Base-by-base conservation (phyloP, 805 yeast genomes). In the Candida cerambycidarum region DNA sequence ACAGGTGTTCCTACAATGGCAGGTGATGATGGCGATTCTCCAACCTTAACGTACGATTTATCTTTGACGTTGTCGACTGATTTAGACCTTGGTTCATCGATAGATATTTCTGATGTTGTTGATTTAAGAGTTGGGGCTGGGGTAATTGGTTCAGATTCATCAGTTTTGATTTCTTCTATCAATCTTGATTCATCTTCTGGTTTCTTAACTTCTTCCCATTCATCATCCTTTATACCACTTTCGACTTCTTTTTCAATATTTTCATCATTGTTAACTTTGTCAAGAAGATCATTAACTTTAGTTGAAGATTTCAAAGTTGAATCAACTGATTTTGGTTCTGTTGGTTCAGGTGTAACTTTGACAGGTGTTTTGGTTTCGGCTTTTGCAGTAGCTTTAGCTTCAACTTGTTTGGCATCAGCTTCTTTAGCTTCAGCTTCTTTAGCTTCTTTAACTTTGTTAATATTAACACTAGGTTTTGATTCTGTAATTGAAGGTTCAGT, bases 401-500 rank as follows among this genome's bases (percentile, higher is more conserved):
- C 39, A 36, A 50, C 53, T 38, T 50, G 57, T 37, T 48, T 45
- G 32, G 54, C 55, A n/a, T 47, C 51, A 28, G 46, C 48, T 9
- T 41, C 55, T 14, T 47, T 52, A 30, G 46, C 50, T 9, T 41
- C 58, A 12, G 51, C 53, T 42, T n/a, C n/a, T n/a, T n/a, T n/a
- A n/a, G n/a, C n/a, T n/a, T n/a, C n/a, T n/a, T 60, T 62, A 11
- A 46, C 55, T 11, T 48, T 60, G 17, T 65, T 55, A 9, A 66
- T 56, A 25, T 52, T 44, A 25, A 59, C 56, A 6, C 63, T 65
- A 14, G 73, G 69, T 10, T 56, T 61, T 2, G 78, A 62, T 38
- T 68, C 69, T 33, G 60, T 65, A 30, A 76, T 64, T 15, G 69
- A 59, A 25, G 88, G 80, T 27, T 72, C 77, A 3, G 78, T 60